Conservation (phyloP, 371 early-diverging fungal genomes). For the Mucor indicus region DNA sequence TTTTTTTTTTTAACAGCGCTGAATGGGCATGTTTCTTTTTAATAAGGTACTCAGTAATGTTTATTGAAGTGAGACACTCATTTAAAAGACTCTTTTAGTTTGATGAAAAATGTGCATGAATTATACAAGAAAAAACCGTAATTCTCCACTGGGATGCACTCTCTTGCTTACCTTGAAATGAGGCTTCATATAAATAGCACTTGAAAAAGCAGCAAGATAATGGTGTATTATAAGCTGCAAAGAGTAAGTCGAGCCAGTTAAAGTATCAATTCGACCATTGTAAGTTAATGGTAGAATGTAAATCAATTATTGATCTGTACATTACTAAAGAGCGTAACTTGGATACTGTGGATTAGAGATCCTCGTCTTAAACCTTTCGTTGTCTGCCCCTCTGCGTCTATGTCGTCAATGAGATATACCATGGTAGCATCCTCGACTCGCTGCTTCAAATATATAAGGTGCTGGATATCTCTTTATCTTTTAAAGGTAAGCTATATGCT, state of each 20-base stretch:
- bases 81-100: too few relatives aligned
- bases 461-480: not conserved
- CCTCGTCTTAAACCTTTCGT: not conserved
- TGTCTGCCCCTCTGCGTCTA: not conserved
- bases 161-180: too few relatives aligned
- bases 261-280: slow-evolving; percentile 3
- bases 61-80: too few relatives aligned
- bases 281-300: slow-evolving; percentile 1
- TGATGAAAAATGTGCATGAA: too few relatives aligned
- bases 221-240: slow-evolving; percentile 1
- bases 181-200: too few relatives aligned
- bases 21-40: too few relatives aligned
- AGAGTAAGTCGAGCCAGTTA: not conserved
- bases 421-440: not conserved
- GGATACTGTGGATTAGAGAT: not conserved
- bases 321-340: not conserved
- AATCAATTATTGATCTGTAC: slow-evolving; percentile 1
- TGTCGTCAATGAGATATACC: not conserved
- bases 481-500: not conserved
- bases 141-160: too few relatives aligned
- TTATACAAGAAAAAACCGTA: too few relatives aligned
- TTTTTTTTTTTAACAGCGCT: too few relatives aligned
- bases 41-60: too few relatives aligned
- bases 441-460: not conserved
- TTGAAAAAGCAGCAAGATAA: too few relatives aligned